Conservation (phyloP, 768 basidiomycete species). For the Gymnopilus dilepis region DNA sequence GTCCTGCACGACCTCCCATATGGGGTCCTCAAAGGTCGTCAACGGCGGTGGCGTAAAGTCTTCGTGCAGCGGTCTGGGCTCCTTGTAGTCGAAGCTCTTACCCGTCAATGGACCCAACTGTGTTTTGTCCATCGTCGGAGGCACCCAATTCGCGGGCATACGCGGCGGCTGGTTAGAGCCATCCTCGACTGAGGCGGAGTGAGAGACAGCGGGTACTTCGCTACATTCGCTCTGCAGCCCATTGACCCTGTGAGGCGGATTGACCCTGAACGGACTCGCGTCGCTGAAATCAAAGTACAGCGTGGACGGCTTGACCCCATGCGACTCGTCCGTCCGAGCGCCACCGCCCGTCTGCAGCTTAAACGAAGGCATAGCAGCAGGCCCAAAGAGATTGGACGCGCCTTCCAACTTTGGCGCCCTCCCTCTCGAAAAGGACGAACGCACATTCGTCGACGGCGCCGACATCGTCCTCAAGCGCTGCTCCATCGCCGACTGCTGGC, state of each 20-base stretch:
- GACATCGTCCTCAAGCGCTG: constrained; percentile 29
- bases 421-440: neutral
- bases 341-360: neutral
- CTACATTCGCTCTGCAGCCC: constrained; percentile 31
- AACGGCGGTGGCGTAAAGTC: constrained; percentile 60
- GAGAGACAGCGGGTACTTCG: constrained; percentile 35
- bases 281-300: constrained; percentile 14
- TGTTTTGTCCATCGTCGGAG: neutral
- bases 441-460: constrained; percentile 18
- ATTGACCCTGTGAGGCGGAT: constrained; percentile 16
- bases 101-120: constrained; percentile 14
- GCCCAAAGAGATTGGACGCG: neutral
- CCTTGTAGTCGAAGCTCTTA: constrained; percentile 58
- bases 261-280: constrained; percentile 9
- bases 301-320: neutral
- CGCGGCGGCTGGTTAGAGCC: constrained; percentile 5
- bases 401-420: neutral
- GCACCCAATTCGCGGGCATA: neutral
- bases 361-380: neutral
- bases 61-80: constrained; percentile 64
- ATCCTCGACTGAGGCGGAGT: constrained; percentile 33
- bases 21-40: constrained; percentile 73
- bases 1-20: constrained; percentile 84
- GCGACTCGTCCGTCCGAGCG: neutral
- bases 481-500: constrained; percentile 19